phyloP scores from a whole-genome alignment of 1,139 yeast genomes.

The Petasospora fabianii region DNA sequence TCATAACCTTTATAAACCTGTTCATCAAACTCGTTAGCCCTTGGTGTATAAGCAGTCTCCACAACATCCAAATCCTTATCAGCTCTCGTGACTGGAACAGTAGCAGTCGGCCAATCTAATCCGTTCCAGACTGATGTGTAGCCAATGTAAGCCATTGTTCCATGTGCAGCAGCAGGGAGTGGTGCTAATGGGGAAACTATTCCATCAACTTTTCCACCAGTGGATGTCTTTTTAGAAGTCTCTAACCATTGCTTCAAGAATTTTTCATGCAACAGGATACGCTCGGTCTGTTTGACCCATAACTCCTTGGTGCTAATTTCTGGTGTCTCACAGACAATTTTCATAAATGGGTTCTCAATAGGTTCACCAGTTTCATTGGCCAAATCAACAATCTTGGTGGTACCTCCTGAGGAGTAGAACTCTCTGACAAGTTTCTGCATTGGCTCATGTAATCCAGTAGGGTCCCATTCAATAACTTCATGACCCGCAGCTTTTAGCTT shows the following conservation, averaged over 20 bases:
- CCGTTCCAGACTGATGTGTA: slow-evolving; percentile 61
- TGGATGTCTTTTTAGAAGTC: slow-evolving; percentile 27
- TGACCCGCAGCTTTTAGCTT: slow-evolving; percentile 52
- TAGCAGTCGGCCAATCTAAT: slow-evolving; percentile 55
- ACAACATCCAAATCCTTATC: slow-evolving; percentile 31
- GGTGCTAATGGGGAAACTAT: slow-evolving; percentile 46
- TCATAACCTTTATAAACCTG: slow-evolving; percentile 28
- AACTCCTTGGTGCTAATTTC: slow-evolving; percentile 34
- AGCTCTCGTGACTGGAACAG: slow-evolving; percentile 52
- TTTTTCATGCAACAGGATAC: slow-evolving; percentile 32
- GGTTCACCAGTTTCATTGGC: slow-evolving; percentile 35
- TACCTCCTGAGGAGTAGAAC: slow-evolving; percentile 39
- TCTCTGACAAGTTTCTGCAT: slow-evolving; percentile 8
- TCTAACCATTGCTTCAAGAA: slow-evolving; percentile 28
- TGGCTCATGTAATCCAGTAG: slow-evolving; percentile 30
- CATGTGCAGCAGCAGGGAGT: slow-evolving; percentile 33
- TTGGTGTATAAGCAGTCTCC: slow-evolving; percentile 17
- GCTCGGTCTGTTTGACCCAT: slow-evolving; percentile 35
- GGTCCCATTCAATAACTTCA: slow-evolving; percentile 55
- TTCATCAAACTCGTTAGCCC: slow-evolving; percentile 20
- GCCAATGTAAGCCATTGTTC: slow-evolving; percentile 22
- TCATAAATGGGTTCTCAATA: slow-evolving; percentile 37
- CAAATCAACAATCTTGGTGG: slow-evolving; percentile 27
- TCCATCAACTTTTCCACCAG: slow-evolving; percentile 44
- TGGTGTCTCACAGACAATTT: slow-evolving; percentile 30